Base-by-base conservation (phyloP, 2,329 filamentous ascomycete species). In the Sclerotinia trifoliorum region DNA sequence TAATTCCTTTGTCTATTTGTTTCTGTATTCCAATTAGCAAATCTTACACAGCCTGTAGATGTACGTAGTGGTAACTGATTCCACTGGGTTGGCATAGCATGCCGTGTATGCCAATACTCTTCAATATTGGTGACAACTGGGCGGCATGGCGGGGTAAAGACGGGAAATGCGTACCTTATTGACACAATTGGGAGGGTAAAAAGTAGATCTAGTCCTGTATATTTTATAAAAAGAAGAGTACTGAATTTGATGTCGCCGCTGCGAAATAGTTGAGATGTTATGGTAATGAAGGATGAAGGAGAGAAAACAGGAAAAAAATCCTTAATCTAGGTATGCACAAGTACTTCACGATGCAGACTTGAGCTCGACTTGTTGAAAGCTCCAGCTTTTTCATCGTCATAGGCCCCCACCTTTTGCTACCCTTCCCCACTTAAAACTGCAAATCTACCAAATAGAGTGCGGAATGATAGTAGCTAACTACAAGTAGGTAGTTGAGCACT, bases 61-160 rank as follows among this genome's bases (percentile, higher is more conserved):
- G 48, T n/a, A 13, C 4, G 32, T 10, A 5, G 46, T 21, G 48
- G 17, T 26, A 52, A 19, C 8, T 44, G 15, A 19, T 17, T 15
- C 24, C 48, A 63, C 62, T 66, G 55, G 55, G 35, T 46, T 63
- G 46, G 32, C 7, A 19, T 32, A 48, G 10, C 26, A 42, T 57
- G 35, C 17, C 26, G 57, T 54, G 35, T 15, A 19, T 32, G 57
- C 26, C 58, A 51, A 44, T 32, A 26, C n/a, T 46, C 24, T 32
- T 24, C 21, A 26, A 54, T n/a, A 17, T 48, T 35, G 62, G 48
- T 46, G 48, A 63, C 19, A 67, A 35, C 10, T 66, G 35, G 46
- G 65, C 62, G 62, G 39, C 56, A 67, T 57, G 65, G 65, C 65
- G 65, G 65, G 65, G 65, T 67, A 67, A 63, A 29, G 56, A 62